Conservation (phyloP, 2,329 filamentous ascomycete genomes). For the Cercospora zeae-maydis region DNA sequence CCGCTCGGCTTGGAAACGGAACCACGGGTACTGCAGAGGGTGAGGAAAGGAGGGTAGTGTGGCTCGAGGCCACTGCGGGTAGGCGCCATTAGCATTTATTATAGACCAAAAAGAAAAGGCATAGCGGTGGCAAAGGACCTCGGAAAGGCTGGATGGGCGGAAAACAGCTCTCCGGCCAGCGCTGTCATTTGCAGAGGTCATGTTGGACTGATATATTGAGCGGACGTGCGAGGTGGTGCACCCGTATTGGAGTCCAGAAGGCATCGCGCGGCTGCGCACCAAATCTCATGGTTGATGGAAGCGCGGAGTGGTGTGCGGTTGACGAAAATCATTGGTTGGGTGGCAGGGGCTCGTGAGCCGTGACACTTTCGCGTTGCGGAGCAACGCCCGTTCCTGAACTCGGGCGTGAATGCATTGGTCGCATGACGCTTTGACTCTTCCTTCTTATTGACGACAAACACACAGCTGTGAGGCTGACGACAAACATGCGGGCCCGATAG, state of each 20-base stretch:
- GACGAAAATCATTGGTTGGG: background rate
- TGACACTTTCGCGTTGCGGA: slow-evolving; percentile 14
- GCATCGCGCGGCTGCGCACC: background rate
- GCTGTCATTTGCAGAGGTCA: background rate
- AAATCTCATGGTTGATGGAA: background rate
- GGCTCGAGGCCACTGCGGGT: background rate
- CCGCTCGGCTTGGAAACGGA: background rate
- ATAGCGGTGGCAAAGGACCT: slow-evolving; percentile 2
- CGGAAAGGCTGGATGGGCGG: background rate
- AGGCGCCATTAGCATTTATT: slow-evolving; percentile 1
- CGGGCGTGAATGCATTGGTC: background rate
- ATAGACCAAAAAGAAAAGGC: background rate
- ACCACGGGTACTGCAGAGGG: background rate
- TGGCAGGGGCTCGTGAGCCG: slow-evolving; percentile 3
- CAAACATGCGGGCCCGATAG: background rate
- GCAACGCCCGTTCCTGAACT: slow-evolving; percentile 7
- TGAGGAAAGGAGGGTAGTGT: background rate
- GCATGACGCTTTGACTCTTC: slow-evolving; percentile 6
- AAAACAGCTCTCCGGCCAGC: background rate
- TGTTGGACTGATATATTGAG: background rate
- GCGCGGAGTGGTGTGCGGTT: background rate
- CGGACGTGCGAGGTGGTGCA: background rate
- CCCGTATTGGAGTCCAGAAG: background rate
- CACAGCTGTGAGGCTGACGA: slow-evolving; percentile 12
- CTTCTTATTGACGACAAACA: background rate